phyloP scores from a whole-genome alignment of 2,329 filamentous ascomycete species.

The Xylaria sp. region DNA sequence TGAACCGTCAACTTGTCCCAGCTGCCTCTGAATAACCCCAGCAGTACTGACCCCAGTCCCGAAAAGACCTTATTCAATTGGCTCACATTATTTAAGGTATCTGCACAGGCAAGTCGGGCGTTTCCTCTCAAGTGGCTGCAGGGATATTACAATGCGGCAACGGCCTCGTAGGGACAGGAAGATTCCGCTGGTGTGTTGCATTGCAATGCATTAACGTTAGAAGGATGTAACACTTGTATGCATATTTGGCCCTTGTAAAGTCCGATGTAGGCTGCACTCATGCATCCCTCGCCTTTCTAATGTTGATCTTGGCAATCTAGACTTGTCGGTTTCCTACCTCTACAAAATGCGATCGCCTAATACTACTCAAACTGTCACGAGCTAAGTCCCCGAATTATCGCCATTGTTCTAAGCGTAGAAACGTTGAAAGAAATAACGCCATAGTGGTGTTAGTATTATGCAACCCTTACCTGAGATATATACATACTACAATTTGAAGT shows the following conservation, averaged over 20 bases:
- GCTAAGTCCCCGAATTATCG: neutral
- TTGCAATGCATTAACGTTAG: slow-evolving; percentile 16
- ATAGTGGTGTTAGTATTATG: neutral
- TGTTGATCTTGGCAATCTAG: slow-evolving; percentile 1
- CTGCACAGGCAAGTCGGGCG: neutral
- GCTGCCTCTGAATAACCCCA: neutral
- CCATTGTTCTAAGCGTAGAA: neutral
- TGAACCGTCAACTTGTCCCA: neutral
- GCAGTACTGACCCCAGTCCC: neutral
- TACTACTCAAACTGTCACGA: neutral
- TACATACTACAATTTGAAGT: neutral
- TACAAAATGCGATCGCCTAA: neutral
- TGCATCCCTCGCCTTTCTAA: slow-evolving; percentile 1
- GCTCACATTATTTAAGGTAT: neutral
- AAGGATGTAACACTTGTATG: neutral
- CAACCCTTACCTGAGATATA: neutral
- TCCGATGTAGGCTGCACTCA: slow-evolving; percentile 7
- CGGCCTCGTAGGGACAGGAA: neutral
- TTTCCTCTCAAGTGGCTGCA: neutral
- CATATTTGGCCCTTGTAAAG: neutral
- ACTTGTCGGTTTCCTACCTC: neutral
- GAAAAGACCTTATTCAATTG: neutral
- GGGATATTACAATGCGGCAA: slow-evolving; percentile 14
- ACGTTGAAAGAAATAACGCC: neutral
- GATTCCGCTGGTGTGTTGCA: neutral